Conservation (phyloP, 2,329 filamentous ascomycete genomes). For the Aspergillus quadricinctus region DNA sequence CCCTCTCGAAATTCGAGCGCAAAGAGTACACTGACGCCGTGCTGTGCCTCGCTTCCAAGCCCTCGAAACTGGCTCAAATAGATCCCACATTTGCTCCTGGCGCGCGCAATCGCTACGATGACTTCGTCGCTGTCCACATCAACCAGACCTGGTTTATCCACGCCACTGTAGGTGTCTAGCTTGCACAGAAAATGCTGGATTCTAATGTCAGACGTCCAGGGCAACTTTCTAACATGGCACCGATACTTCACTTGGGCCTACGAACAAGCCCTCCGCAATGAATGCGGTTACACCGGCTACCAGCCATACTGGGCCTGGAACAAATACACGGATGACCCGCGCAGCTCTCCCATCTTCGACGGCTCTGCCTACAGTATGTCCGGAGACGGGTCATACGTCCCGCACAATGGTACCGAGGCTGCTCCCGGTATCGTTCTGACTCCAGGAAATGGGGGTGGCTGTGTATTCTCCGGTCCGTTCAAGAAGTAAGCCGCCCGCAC, state of each 20-base stretch:
- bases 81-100: constrained; percentile 35
- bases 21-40: constrained; percentile 44
- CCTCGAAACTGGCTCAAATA: neutral
- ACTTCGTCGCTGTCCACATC: constrained; percentile 49
- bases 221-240: constrained; percentile 43
- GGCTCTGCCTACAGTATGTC: constrained; percentile 39
- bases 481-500: constrained; percentile 21
- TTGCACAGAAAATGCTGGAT: neutral
- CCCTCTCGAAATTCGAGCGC: neutral
- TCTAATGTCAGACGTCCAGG: constrained; percentile 4
- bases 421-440: constrained; percentile 37
- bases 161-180: constrained; percentile 18
- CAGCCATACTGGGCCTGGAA: constrained; percentile 43
- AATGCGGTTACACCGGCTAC: constrained; percentile 43
- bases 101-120: constrained; percentile 47
- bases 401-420: constrained; percentile 17
- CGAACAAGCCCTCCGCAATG: constrained; percentile 40
- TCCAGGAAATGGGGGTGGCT: constrained; percentile 31
- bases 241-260: constrained; percentile 41
- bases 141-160: constrained; percentile 46
- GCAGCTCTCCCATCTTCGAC: constrained; percentile 31
- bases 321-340: constrained; percentile 28
- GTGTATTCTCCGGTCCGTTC: constrained; percentile 31
- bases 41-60: constrained; percentile 13
- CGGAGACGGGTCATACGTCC: constrained; percentile 41